These are phyloP conservation scores for Triticum dicoccoides DNA, from an alignment of 176 grass and related monocot species.

Conservation along the genomic window DNA sequence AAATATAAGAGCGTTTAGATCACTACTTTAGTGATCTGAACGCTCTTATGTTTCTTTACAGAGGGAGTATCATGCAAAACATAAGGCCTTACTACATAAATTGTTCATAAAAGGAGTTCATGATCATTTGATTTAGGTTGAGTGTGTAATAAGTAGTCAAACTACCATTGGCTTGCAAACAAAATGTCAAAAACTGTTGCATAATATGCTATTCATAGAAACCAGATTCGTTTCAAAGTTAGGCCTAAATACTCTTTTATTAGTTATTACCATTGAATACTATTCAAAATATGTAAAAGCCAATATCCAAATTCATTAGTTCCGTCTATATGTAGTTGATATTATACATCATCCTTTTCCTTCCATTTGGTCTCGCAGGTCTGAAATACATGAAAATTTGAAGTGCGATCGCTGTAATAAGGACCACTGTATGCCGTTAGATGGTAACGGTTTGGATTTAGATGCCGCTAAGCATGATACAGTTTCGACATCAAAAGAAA, in stretches of 20 bases:
- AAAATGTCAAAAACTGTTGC: slow-evolving; percentile 8
- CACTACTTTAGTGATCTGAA: too few species aligned
- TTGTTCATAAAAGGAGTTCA: neutral
- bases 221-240: neutral
- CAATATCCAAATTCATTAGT: neutral
- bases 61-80: neutral
- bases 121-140: neutral
- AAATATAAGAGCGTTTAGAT: too few species aligned
- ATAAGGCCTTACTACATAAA: neutral
- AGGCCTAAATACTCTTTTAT: slow-evolving; percentile 22
- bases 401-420: slow-evolving; percentile 73
- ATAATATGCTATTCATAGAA: slow-evolving; percentile 5
- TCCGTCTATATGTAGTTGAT: slow-evolving; percentile 7
- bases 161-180: neutral
- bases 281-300: slow-evolving; percentile 6
- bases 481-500: neutral
- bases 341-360: slow-evolving; percentile 13
- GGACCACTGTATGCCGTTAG: slow-evolving; percentile 18
- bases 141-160: neutral
- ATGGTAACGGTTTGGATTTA: slow-evolving; percentile 26
- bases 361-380: slow-evolving; percentile 40
- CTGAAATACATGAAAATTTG: slow-evolving; percentile 98
- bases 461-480: slow-evolving; percentile 20
- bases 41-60: too few species aligned
- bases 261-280: neutral